Evolutionary conservation across 805 yeast species (phyloP).

Genomic region (Wickerhamomyces subpelliculosus): DNA sequence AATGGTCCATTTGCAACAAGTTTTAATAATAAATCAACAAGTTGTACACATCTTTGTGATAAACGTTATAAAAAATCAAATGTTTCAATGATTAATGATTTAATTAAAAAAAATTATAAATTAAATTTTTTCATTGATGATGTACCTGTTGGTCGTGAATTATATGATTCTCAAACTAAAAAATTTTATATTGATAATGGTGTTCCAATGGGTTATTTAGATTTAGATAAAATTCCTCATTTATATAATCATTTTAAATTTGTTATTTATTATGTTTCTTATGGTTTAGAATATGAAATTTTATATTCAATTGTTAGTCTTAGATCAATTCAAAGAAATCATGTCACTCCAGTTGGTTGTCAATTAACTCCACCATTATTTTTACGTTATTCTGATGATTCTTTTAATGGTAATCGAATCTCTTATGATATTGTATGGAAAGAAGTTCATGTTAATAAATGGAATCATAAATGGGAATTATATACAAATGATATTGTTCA

Average conservation of each 20-base stretch:
- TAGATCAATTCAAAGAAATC: conserved; percentile 19
- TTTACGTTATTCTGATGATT: conserved; percentile 16
- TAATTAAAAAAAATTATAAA: conserved; percentile 24
- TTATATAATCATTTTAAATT: conserved; percentile 25
- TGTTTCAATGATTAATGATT: conserved; percentile 19
- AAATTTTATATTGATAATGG: conserved; percentile 22
- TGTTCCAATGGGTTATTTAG: conserved; percentile 24
- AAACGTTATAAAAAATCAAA: conserved; percentile 13
- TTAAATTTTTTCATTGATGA: conserved; percentile 24
- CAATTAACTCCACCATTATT: conserved; percentile 18
- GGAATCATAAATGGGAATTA: conserved; percentile 11
- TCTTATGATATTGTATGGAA: conserved; percentile 22
- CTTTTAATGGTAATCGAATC: conserved; percentile 22
- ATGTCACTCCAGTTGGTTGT: conserved; percentile 18
- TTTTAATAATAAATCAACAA: conserved; percentile 6
- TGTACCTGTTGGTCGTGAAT: conserved; percentile 24
- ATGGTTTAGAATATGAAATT: conserved; percentile 18
- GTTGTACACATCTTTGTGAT: conserved; percentile 14
- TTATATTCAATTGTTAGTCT: conserved; percentile 21
- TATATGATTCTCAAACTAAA: conserved; percentile 20
- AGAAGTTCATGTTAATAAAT: conserved; percentile 15
- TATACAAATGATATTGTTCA: conserved; percentile 21
- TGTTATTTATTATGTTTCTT: conserved; percentile 16
- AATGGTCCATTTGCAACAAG: conserved; percentile 18
- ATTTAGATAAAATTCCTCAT: conserved; percentile 22